phyloP scores from a whole-genome alignment of 2,329 filamentous ascomycete species.

The Sporothrix euskadiensis region DNA sequence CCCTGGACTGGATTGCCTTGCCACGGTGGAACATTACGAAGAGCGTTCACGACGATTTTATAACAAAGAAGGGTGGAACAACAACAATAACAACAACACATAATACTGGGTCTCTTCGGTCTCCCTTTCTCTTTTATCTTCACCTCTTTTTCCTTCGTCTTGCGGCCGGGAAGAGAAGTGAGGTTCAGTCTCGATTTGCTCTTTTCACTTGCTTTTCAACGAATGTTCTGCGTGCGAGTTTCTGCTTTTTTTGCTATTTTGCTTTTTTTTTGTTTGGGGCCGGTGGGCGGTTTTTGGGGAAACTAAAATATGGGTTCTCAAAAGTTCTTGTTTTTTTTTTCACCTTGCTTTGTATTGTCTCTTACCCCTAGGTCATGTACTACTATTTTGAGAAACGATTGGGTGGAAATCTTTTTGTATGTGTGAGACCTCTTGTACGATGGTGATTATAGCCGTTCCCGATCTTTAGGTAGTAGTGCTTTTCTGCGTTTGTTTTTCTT shows the following conservation, averaged over 20 bases:
- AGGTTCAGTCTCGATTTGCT: not conserved
- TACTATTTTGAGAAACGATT: constrained; percentile 1
- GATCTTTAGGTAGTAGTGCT: not conserved
- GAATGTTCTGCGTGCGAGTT: not conserved
- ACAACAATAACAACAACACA: not conserved
- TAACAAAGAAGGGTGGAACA: not conserved
- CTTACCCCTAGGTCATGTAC: constrained; percentile 1
- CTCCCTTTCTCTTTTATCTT: not conserved
- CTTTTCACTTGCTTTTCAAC: not conserved
- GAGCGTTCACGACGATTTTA: constrained; percentile 18
- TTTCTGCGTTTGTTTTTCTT: not conserved
- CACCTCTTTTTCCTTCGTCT: not conserved
- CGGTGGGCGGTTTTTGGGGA: constrained; percentile 17
- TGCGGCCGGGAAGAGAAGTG: not conserved
- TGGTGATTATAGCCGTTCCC: constrained; percentile 7
- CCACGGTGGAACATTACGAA: constrained; percentile 14
- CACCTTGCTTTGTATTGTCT: not conserved
- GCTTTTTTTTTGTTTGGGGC: not conserved
- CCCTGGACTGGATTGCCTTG: constrained; percentile 20
- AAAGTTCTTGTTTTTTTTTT: constrained; percentile 20
- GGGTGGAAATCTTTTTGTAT: not conserved
- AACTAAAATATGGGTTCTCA: constrained; percentile 17
- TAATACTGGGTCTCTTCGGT: constrained; percentile 13
- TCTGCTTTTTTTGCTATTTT: not conserved
- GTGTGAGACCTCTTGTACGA: constrained; percentile 7